Conservation (phyloP, 169 alveolate genomes). For the Plasmodium coatneyi region DNA sequence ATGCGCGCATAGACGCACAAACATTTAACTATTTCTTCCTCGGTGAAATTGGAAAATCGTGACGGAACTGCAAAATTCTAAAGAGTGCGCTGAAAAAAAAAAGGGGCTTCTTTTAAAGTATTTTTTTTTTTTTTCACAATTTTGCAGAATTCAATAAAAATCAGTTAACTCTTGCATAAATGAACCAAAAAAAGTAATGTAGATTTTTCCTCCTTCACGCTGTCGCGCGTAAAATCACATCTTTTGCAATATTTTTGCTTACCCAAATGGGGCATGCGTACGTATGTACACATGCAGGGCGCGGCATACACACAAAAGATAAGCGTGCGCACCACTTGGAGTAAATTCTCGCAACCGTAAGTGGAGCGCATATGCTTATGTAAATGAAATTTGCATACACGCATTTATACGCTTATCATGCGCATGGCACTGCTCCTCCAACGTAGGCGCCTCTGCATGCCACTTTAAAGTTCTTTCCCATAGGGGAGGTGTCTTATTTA, state of each 20-base stretch:
- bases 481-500: neutral
- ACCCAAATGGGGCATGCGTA: neutral
- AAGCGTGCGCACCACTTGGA: neutral
- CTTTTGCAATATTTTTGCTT: neutral
- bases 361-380: neutral
- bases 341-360: neutral
- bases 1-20: neutral
- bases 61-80: neutral
- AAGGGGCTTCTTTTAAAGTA: neutral
- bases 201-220: conserved; percentile 3
- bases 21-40: neutral
- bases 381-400: neutral
- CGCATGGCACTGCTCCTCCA: neutral
- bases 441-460: neutral
- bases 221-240: neutral
- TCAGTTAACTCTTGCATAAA: neutral
- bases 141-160: neutral
- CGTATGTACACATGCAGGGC: neutral
- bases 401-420: neutral
- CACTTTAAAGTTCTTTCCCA: neutral
- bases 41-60: neutral
- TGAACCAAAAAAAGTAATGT: neutral
- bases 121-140: neutral
- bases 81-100: neutral
- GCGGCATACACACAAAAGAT: neutral